Evolutionary conservation across 306 rosid genomes (phyloP).

Genomic region (Dalbergia oliveri): DNA sequence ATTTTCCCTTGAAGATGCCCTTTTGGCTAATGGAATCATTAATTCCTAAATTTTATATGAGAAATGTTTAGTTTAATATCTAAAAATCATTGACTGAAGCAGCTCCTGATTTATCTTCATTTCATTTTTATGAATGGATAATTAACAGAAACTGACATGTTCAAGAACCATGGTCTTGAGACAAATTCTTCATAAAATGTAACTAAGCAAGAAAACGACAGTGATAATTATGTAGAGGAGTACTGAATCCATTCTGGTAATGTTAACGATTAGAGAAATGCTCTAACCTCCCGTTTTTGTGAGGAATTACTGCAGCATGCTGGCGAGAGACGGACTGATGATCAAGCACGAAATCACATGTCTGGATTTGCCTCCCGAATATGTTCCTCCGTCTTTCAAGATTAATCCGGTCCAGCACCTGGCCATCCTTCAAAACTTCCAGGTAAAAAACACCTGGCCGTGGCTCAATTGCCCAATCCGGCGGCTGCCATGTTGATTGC

Average conservation of each 20-base stretch:
- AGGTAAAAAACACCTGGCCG: slow-evolving; percentile 85
- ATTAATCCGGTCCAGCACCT: slow-evolving; percentile 75
- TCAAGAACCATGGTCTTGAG: slow-evolving; percentile 5
- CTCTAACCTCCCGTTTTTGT: slow-evolving; percentile 92
- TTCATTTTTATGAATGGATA: slow-evolving; percentile 7
- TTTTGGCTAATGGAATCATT: slow-evolving; percentile 24
- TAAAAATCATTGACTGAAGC: slow-evolving; percentile 1
- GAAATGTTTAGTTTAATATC: slow-evolving; percentile 12
- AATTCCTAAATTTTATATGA: slow-evolving; percentile 13
- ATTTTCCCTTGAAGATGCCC: slow-evolving; percentile 25
- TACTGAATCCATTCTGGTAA: slow-evolving; percentile 23
- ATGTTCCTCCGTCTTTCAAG: slow-evolving; percentile 73
- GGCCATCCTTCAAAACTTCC: slow-evolving; percentile 90
- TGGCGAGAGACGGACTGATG: slow-evolving; percentile 98
- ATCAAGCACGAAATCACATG: slow-evolving; percentile 93
- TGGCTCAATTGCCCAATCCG: slow-evolving; percentile 97
- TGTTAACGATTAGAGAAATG: slow-evolving; percentile 30
- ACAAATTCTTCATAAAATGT: not conserved
- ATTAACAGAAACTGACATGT: slow-evolving; percentile 5
- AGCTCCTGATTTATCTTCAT: not conserved
- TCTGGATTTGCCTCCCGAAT: slow-evolving; percentile 87
- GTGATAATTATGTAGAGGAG: not conserved
- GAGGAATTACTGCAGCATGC: slow-evolving; percentile 96
- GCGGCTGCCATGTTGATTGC: slow-evolving; percentile 95
- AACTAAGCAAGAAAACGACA: slow-evolving; percentile 3